Evolutionary conservation across 352 stramenopile species (phyloP), one percentile per base, ranked within the genome.

Genomic region (Thraustotheca clavata): DNA sequence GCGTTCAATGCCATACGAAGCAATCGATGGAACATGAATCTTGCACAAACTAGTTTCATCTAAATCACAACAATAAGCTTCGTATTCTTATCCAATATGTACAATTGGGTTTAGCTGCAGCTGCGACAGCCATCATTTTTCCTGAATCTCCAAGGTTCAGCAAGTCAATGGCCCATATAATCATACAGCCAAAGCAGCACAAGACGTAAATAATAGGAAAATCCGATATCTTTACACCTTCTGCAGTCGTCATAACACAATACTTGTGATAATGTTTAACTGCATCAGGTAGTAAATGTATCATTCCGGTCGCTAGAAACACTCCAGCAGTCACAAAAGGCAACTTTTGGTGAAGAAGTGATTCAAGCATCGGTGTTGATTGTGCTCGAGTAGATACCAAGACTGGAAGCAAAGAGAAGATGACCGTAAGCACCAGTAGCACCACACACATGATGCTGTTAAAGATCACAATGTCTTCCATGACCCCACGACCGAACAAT

Each of bases 91-190:
- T 40, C 18, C 18, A 52, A 26, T 29, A 34, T 76, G 68, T 72
- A 84, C 77, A 73, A 48, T 85, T 75, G 3, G 78, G 76, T 2
- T 75, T 69, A 2, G 78, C 78, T 1, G 76, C 76, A 57, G 72
- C 84, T 4, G 76, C 75, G 49, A 86, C 78, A 0, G 78, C 76
- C 74, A 88, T 86, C 68, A 86, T 75, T 67, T 86, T 81, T 59
- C 71, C 75, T 24, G 76, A 86, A 67, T 83, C 77, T 62, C 76
- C 79, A 60, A 88, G 72, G 60, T 83, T 88, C 27, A 86, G 60
- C 26, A 84, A 67, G 49, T 85, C 78, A 22, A 87, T 74, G 31
- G 65, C 73, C 78, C 78, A 86, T 9, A 87, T 73, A 59, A 87
- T 55, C 57, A 77, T 73, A 61, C 76, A 87, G 39, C 76, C 78